Evolutionary conservation across 2,329 filamentous ascomycete genomes (phyloP).

Genomic region (Tolypocladium ophioglossoides): DNA sequence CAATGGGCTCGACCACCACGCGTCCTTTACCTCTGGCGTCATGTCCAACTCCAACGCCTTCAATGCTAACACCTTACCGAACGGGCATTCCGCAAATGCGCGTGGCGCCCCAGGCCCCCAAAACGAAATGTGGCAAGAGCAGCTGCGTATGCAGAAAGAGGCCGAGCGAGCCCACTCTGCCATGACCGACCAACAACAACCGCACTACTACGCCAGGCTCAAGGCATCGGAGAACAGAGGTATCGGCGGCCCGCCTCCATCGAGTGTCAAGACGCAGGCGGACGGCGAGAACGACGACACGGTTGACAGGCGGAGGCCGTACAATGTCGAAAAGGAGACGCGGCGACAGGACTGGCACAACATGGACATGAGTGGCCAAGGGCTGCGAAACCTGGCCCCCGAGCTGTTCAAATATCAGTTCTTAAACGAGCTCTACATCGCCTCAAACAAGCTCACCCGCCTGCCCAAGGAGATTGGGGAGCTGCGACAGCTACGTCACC

Average conservation of each 20-base stretch:
- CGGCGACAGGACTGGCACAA: slow-evolving; percentile 82
- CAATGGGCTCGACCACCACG: slow-evolving; percentile 40
- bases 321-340: slow-evolving; percentile 55
- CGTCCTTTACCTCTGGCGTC: slow-evolving; percentile 25
- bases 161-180: slow-evolving; percentile 61
- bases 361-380: slow-evolving; percentile 93
- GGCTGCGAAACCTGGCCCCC: slow-evolving; percentile 68
- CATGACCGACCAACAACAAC: slow-evolving; percentile 57
- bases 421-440: slow-evolving; percentile 83
- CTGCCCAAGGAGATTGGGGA: slow-evolving; percentile 76
- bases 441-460: slow-evolving; percentile 77
- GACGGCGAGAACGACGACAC: slow-evolving; percentile 44
- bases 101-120: slow-evolving; percentile 41
- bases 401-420: slow-evolving; percentile 83
- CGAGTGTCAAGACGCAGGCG: slow-evolving; percentile 35
- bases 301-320: slow-evolving; percentile 48
- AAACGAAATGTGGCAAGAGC: slow-evolving; percentile 76
- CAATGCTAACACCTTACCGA: slow-evolving; percentile 41
- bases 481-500: slow-evolving; percentile 67
- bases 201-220: slow-evolving; percentile 61
- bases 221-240: slow-evolving; percentile 62
- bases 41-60: slow-evolving; percentile 56
- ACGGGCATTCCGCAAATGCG: slow-evolving; percentile 40
- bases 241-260: slow-evolving; percentile 43
- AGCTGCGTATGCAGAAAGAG: slow-evolving; percentile 70